A percentile compares a stretch with the other conserved stretches of the same genome.
Evolutionary conservation across 208 protist genomes (phyloP).

Genomic region (Leptomonas seymouri): DNA sequence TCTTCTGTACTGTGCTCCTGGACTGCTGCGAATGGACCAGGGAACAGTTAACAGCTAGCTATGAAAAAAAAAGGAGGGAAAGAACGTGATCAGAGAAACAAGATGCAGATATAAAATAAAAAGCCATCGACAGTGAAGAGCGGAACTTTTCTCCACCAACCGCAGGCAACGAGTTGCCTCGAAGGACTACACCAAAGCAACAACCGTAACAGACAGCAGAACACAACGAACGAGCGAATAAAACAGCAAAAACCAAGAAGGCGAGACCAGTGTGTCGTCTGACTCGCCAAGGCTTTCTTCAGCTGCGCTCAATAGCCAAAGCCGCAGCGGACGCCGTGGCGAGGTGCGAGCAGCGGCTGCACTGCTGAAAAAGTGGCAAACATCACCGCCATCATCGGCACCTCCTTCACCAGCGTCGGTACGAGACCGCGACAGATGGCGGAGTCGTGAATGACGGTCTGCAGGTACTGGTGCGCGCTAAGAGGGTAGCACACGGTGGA

Average conservation of each 20-base stretch:
- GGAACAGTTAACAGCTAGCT: background rate
- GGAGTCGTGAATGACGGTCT: slow-evolving; percentile 92
- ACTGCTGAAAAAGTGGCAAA: slow-evolving; percentile 83
- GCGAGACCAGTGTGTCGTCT: background rate
- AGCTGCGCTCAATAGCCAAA: slow-evolving; percentile 76
- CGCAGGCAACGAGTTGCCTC: no score
- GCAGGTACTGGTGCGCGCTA: slow-evolving; percentile 86
- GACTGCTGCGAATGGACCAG: background rate
- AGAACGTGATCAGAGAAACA: background rate
- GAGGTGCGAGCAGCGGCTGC: slow-evolving; percentile 76
- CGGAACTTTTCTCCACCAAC: background rate
- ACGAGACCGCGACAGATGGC: slow-evolving; percentile 83
- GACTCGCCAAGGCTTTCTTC: background rate
- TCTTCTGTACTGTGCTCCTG: no score
- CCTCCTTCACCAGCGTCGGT: slow-evolving; percentile 82
- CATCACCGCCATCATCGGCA: slow-evolving; percentile 87
- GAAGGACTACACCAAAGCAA: background rate
- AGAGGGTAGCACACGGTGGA: slow-evolving; percentile 88
- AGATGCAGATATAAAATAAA: background rate
- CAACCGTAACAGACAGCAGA: no score
- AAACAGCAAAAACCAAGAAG: no score
- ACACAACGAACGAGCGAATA: no score
- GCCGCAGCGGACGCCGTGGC: slow-evolving; percentile 81
- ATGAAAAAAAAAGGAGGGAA: background rate
- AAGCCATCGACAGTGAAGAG: background rate